Evolutionary conservation across 345 rosid genomes (phyloP).

Genomic region (Aegle marmelos): DNA sequence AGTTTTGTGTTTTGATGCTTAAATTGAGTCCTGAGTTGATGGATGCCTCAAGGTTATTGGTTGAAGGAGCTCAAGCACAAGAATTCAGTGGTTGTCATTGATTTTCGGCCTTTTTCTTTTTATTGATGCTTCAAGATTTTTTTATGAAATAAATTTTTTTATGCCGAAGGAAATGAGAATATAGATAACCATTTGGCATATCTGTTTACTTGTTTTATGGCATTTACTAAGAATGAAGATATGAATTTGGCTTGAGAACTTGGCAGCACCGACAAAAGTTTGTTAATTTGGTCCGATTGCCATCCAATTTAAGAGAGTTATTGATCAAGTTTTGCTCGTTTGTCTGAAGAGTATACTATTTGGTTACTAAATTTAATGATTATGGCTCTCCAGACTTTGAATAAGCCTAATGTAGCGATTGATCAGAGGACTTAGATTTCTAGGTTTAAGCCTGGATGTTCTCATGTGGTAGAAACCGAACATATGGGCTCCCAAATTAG

Average conservation of each 20-base stretch:
- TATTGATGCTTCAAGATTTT: not conserved
- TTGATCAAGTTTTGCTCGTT: too few relatives aligned
- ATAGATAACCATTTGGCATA: not conserved
- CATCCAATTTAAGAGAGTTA: too few relatives aligned
- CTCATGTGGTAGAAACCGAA: not conserved
- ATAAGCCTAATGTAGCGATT: not conserved
- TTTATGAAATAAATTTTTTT: not conserved
- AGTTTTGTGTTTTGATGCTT: constrained; percentile 82
- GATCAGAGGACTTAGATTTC: not conserved
- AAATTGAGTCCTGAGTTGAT: constrained; percentile 79
- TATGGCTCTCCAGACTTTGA: not conserved
- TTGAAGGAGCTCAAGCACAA: constrained; percentile 58
- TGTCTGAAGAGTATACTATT: too few relatives aligned
- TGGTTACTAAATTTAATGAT: not conserved
- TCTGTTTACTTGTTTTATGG: not conserved
- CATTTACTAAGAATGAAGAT: not conserved
- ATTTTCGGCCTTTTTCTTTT: not conserved
- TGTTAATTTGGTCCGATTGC: too few relatives aligned
- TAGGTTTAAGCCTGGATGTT: not conserved
- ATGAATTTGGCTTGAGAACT: not conserved
- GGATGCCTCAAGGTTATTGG: constrained; percentile 59
- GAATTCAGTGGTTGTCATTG: constrained; percentile 33
- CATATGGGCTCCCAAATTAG: not conserved
- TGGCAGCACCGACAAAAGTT: too few relatives aligned
- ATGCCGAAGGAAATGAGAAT: not conserved